Evolutionary conservation across 192 early-diverging fungal species (phyloP).

Genomic region (Backusella tuberculispora): DNA sequence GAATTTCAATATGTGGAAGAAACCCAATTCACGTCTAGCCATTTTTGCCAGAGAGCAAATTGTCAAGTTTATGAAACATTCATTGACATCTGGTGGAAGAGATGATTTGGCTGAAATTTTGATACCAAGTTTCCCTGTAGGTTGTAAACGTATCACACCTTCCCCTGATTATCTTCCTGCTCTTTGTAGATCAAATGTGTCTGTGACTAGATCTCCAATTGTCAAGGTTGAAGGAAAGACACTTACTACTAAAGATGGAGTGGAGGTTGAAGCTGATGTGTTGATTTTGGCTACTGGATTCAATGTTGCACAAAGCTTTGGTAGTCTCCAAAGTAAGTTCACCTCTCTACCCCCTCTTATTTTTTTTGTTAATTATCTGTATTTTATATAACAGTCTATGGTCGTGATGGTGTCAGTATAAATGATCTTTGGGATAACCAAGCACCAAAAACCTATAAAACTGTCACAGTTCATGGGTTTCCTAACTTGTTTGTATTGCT

Average conservation of each 20-base stretch:
- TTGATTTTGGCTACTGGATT: slow-evolving; percentile 61
- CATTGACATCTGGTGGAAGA: slow-evolving; percentile 15
- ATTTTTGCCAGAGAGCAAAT: background rate
- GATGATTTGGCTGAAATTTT: slow-evolving; percentile 12
- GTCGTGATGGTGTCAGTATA: slow-evolving; percentile 32
- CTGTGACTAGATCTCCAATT: slow-evolving; percentile 45
- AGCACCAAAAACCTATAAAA: slow-evolving; percentile 44
- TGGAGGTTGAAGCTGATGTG: slow-evolving; percentile 46
- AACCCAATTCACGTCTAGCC: slow-evolving; percentile 1
- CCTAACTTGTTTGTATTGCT: slow-evolving; percentile 58
- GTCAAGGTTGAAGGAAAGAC: slow-evolving; percentile 40
- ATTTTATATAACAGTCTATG: slow-evolving; percentile 29
- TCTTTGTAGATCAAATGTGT: slow-evolving; percentile 43
- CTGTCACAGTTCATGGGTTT: slow-evolving; percentile 42
- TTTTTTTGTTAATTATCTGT: background rate
- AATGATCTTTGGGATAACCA: slow-evolving; percentile 32
- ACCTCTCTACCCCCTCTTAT: background rate
- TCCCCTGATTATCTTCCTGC: slow-evolving; percentile 45
- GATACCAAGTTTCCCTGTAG: slow-evolving; percentile 30
- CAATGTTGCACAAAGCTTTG: slow-evolving; percentile 42
- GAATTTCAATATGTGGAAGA: background rate
- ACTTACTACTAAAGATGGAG: slow-evolving; percentile 40
- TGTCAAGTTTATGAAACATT: background rate
- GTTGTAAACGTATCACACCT: slow-evolving; percentile 39
- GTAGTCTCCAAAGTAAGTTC: slow-evolving; percentile 33